These are phyloP conservation scores for Colletotrichum brevisporum DNA, from an alignment of 2,329 filamentous ascomycete species.

Conservation along the genomic window DNA sequence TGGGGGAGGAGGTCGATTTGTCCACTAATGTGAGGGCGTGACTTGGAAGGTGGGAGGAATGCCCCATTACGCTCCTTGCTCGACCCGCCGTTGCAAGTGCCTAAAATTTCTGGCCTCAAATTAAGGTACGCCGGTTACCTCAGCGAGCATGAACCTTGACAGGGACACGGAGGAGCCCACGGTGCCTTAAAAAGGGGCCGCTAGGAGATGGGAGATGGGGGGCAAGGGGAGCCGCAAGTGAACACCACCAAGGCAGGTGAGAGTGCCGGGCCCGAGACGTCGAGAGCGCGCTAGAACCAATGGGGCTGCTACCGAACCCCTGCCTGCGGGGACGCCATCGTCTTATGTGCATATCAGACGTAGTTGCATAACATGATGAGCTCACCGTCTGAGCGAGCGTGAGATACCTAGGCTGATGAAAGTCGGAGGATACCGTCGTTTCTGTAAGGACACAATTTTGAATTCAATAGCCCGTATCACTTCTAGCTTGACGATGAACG, in stretches of 20 bases:
- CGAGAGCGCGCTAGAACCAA: conserved; percentile 25
- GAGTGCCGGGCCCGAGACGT: conserved; percentile 15
- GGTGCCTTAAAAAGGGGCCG: conserved; percentile 5
- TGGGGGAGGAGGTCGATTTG: conserved; percentile 33
- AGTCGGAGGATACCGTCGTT: background rate
- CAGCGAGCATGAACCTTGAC: conserved; percentile 35
- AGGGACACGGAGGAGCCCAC: background rate
- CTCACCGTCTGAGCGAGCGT: background rate
- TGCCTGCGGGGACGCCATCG: conserved; percentile 27
- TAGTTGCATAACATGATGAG: conserved; percentile 22
- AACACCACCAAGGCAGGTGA: background rate
- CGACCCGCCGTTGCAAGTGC: conserved; percentile 37
- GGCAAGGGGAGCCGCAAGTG: background rate
- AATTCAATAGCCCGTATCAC: background rate
- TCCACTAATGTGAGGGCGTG: conserved; percentile 40
- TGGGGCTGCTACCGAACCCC: conserved; percentile 22
- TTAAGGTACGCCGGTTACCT: conserved; percentile 34
- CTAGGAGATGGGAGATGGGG: too few species aligned
- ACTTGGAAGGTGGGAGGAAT: conserved; percentile 40
- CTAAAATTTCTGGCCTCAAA: conserved; percentile 37
- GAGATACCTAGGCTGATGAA: background rate
- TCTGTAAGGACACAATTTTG: background rate
- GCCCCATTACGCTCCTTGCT: conserved; percentile 34
- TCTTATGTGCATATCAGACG: conserved; percentile 34
- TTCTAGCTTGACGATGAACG: too few species aligned